phyloP scores from a whole-genome alignment of 768 basidiomycete genomes.

The Russula vinacea region DNA sequence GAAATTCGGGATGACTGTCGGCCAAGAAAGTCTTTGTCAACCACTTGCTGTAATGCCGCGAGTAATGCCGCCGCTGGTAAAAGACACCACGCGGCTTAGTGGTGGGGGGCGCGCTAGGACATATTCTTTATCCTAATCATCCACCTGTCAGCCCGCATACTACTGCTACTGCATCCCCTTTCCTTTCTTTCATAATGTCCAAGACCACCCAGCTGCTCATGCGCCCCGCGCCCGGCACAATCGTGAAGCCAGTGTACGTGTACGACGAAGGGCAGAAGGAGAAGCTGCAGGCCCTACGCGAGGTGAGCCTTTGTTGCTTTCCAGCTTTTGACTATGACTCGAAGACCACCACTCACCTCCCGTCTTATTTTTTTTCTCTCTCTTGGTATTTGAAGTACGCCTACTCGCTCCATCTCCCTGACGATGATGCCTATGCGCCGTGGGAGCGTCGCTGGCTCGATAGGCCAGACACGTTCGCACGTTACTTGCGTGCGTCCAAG shows the following conservation, averaged over 20 bases:
- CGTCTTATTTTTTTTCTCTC: too few relatives aligned
- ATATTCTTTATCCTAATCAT: not conserved
- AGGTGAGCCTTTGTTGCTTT: conserved; percentile 44
- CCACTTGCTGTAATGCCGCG: conserved; percentile 3
- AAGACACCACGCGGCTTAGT: conserved; percentile 2
- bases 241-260: conserved; percentile 51
- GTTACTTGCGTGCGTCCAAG: conserved; percentile 84
- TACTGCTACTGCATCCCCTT: not conserved
- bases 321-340: not conserved
- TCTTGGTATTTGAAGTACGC: conserved; percentile 72
- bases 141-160: not conserved
- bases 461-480: conserved; percentile 61
- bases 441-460: conserved; percentile 80
- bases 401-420: conserved; percentile 56
- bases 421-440: conserved; percentile 63
- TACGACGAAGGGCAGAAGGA: conserved; percentile 63
- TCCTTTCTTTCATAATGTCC: conserved; percentile 35
- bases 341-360: too few relatives aligned
- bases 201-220: conserved; percentile 51
- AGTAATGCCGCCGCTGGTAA: conserved; percentile 12
- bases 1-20: not conserved
- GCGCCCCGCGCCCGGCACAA: conserved; percentile 50
- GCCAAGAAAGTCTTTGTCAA: conserved; percentile 8
- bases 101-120: not conserved
- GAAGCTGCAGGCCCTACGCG: conserved; percentile 56